Percentiles rank a stretch among this genome's conserved stretches.
Conservation (phyloP, 2,329 filamentous ascomycete genomes). For the Ceratocystis destructans region DNA sequence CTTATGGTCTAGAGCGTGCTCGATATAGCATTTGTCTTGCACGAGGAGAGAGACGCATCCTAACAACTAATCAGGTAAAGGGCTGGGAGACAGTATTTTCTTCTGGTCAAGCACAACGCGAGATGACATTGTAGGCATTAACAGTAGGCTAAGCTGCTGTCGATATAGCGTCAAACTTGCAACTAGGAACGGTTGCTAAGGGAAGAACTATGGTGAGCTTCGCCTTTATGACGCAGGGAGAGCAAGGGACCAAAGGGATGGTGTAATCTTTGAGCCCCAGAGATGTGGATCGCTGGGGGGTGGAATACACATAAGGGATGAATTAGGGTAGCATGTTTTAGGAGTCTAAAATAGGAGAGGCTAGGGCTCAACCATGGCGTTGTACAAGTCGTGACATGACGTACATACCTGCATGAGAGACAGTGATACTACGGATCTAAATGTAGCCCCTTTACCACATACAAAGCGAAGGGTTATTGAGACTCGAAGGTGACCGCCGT, state of each 20-base stretch:
- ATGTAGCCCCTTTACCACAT: neutral
- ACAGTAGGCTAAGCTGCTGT: neutral
- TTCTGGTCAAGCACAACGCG: neutral
- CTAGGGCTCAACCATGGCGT: neutral
- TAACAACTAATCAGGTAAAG: neutral
- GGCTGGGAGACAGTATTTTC: neutral
- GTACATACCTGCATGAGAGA: neutral
- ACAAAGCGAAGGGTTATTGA: neutral
- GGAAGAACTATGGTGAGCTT: neutral
- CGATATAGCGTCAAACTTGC: neutral
- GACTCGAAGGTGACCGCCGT: neutral
- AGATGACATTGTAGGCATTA: neutral
- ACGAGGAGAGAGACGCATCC: neutral
- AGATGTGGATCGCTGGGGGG: neutral
- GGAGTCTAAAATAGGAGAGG: neutral
- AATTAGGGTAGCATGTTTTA: neutral
- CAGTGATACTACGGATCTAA: neutral
- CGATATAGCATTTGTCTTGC: neutral
- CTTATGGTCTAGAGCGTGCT: too few species aligned
- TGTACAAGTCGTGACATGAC: neutral
- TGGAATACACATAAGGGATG: neutral
- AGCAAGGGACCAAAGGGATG: too few species aligned
- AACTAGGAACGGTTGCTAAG: neutral
- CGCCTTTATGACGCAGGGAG: neutral
- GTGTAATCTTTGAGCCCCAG: neutral